Evolutionary conservation across 2,329 filamentous ascomycete species (phyloP).

Genomic region (Dactylellina haptotyla): DNA sequence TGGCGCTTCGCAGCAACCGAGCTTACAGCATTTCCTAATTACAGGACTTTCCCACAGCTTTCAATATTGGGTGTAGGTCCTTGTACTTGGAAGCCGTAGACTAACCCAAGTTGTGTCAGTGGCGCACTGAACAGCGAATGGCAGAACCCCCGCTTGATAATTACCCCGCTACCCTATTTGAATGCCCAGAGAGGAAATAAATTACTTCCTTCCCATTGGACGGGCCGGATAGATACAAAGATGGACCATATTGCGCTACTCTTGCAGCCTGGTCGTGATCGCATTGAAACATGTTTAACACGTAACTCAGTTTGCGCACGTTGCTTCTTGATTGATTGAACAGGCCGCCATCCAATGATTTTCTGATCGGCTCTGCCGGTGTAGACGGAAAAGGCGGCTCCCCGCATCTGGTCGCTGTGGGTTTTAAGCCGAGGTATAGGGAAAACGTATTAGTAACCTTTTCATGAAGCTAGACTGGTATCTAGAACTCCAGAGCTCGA

Average conservation of each 20-base stretch:
- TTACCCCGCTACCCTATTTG: slow-evolving; percentile 23
- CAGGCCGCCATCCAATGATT: background rate
- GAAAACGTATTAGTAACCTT: background rate
- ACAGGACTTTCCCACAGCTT: too few species aligned
- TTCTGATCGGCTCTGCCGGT: slow-evolving; percentile 2
- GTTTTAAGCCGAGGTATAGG: slow-evolving; percentile 38
- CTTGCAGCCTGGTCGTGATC: too few species aligned
- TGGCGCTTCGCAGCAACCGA: too few species aligned
- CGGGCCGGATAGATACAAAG: background rate
- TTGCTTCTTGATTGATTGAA: too few species aligned
- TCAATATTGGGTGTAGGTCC: too few species aligned
- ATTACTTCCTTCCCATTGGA: background rate
- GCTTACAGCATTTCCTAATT: too few species aligned
- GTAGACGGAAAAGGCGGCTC: background rate
- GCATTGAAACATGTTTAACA: too few species aligned
- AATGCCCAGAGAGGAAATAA: slow-evolving; percentile 1
- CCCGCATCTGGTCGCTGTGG: background rate
- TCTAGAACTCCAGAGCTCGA: background rate
- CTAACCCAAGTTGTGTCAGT: too few species aligned
- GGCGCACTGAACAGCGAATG: background rate
- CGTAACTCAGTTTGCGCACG: too few species aligned
- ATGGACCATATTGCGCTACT: too few species aligned
- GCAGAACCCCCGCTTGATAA: background rate
- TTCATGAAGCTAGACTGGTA: background rate
- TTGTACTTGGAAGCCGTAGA: too few species aligned